Percentiles rank a stretch among this genome's conserved stretches.
Evolutionary conservation across 371 early-diverging fungal genomes (phyloP).

Genomic region (Apophysomyces trapeziformis): DNA sequence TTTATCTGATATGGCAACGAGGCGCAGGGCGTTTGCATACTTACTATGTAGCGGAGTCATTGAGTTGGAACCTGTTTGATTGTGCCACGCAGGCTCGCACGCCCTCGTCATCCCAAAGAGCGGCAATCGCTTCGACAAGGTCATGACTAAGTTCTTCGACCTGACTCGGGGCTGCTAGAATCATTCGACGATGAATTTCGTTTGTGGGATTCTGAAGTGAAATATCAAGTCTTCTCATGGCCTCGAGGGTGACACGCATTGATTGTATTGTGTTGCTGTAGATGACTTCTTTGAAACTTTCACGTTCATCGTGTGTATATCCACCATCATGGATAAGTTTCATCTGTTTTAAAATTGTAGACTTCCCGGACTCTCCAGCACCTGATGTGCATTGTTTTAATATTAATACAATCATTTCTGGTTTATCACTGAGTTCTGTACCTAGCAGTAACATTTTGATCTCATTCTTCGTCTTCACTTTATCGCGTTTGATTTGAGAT

Average conservation of each 20-base stretch:
- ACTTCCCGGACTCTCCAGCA: constrained; percentile 97
- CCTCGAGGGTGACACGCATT: constrained; percentile 89
- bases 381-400: constrained; percentile 54
- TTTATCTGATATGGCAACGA: neutral
- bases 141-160: constrained; percentile 65
- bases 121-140: constrained; percentile 70
- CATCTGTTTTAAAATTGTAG: constrained; percentile 97
- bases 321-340: constrained; percentile 94
- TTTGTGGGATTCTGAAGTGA: constrained; percentile 64
- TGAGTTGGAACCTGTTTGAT: constrained; percentile 84
- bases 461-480: constrained; percentile 78
- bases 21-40: constrained; percentile 20
- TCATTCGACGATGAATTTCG: constrained; percentile 56
- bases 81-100: constrained; percentile 75
- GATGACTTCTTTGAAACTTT: constrained; percentile 89
- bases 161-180: constrained; percentile 67
- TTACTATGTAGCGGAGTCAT: constrained; percentile 85
- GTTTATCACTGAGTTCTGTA: constrained; percentile 26
- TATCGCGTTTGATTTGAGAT: constrained; percentile 81
- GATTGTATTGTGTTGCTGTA: constrained; percentile 90
- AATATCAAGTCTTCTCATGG: constrained; percentile 82
- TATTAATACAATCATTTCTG: neutral
- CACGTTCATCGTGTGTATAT: constrained; percentile 83
- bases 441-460: constrained; percentile 96
- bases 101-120: constrained; percentile 80